Evolutionary conservation across 2,329 filamentous ascomycete genomes (phyloP).

Genomic region (Stemphylium lycopersici): DNA sequence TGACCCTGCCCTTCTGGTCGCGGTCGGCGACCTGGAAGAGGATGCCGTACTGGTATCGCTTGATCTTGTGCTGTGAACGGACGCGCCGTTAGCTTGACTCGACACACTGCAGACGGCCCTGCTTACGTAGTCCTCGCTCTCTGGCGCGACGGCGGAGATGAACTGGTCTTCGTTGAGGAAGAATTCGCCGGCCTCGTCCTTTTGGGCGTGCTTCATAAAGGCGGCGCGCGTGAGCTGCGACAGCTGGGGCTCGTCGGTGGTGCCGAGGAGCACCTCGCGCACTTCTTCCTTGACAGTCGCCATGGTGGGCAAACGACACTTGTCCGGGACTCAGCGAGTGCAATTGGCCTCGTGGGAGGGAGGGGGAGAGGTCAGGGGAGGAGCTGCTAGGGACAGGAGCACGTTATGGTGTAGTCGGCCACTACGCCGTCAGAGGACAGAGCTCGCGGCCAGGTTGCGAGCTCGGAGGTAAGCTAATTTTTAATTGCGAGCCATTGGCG

Average conservation of each 20-base stretch:
- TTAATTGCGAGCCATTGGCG: slow-evolving; percentile 29
- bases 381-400: slow-evolving; percentile 19
- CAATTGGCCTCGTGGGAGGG: slow-evolving; percentile 35
- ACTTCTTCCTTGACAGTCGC: slow-evolving; percentile 72
- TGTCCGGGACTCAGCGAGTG: slow-evolving; percentile 19
- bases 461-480: slow-evolving; percentile 37
- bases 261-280: slow-evolving; percentile 68
- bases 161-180: slow-evolving; percentile 88
- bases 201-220: slow-evolving; percentile 77
- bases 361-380: slow-evolving; percentile 18
- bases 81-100: slow-evolving; percentile 37
- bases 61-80: slow-evolving; percentile 85
- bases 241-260: slow-evolving; percentile 63
- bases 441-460: slow-evolving; percentile 31
- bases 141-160: slow-evolving; percentile 85
- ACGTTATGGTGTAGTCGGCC: slow-evolving; percentile 28
- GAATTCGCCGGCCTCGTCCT: slow-evolving; percentile 77
- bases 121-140: slow-evolving; percentile 87
- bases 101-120: slow-evolving; percentile 26
- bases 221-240: slow-evolving; percentile 76
- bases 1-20: slow-evolving; percentile 73
- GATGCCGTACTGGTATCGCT: slow-evolving; percentile 91
- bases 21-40: slow-evolving; percentile 92
- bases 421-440: slow-evolving; percentile 24
- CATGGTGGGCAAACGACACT: slow-evolving; percentile 33